phyloP scores from a whole-genome alignment of 2,329 filamentous ascomycete species.

The Ambrosiella beaveri region DNA sequence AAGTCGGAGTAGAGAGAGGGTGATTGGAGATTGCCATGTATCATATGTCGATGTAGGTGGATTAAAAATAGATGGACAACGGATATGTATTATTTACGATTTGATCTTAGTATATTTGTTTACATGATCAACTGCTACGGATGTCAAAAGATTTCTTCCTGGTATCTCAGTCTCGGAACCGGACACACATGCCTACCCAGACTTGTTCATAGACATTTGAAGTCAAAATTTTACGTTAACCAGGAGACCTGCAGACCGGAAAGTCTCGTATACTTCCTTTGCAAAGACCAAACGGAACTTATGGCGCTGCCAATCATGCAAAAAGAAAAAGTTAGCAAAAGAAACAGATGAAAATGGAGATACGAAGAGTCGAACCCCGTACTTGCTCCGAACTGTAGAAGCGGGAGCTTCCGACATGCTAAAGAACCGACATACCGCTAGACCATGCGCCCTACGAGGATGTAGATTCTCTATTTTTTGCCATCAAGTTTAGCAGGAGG shows the following conservation, averaged over 20 bases:
- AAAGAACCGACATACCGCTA: slow-evolving; percentile 12
- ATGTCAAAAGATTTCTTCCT: too few relatives aligned
- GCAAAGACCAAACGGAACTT: too few relatives aligned
- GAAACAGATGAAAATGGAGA: slow-evolving; percentile 4
- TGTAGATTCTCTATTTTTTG: too few relatives aligned
- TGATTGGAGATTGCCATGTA: neutral
- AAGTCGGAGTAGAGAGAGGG: slow-evolving; percentile 8
- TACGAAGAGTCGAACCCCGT: slow-evolving; percentile 6
- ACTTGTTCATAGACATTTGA: too few relatives aligned
- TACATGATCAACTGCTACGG: too few relatives aligned
- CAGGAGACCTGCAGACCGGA: too few relatives aligned
- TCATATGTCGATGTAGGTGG: neutral
- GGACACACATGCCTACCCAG: too few relatives aligned
- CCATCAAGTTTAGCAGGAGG: too few relatives aligned
- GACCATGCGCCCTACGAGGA: slow-evolving; percentile 6
- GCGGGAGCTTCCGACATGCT: neutral
- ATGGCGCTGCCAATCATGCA: neutral
- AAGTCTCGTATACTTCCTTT: neutral
- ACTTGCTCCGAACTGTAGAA: neutral
- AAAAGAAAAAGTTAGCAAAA: neutral
- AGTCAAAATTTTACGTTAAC: too few relatives aligned
- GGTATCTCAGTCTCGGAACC: too few relatives aligned
- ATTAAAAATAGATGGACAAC: neutral
- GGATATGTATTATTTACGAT: neutral
- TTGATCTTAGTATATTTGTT: too few relatives aligned